These are phyloP conservation scores for Arachnopeziza araneosa DNA, from an alignment of 2,329 filamentous ascomycete genomes.

Conservation along the genomic window DNA sequence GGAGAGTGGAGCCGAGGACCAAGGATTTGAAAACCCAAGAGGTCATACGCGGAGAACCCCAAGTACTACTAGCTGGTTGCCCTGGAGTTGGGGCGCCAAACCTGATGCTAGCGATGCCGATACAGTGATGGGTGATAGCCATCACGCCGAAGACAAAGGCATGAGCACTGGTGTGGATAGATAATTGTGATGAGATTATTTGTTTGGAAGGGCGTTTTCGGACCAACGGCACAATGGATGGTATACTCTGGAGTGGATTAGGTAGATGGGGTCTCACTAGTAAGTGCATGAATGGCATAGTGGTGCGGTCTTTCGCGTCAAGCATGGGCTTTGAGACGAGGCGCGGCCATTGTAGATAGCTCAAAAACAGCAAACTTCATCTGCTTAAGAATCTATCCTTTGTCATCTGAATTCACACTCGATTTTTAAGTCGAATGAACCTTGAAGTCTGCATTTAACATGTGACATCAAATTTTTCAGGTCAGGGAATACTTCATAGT, in stretches of 20 bases:
- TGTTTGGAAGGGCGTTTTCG: background rate
- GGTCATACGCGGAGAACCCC: constrained; percentile 27
- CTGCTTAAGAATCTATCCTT: no score
- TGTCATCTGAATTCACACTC: no score
- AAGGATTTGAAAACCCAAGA: constrained; percentile 26
- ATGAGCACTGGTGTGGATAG: constrained; percentile 1
- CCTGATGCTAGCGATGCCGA: constrained; percentile 7
- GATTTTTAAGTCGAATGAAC: no score
- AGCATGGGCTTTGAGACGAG: background rate
- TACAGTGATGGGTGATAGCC: constrained; percentile 11
- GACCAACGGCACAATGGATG: background rate
- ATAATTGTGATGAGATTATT: background rate
- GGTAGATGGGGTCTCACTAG: background rate
- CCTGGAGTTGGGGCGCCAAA: constrained; percentile 41
- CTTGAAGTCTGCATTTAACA: no score
- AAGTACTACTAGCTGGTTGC: constrained; percentile 41
- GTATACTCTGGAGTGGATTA: background rate
- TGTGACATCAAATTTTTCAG: no score
- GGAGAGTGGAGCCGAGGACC: constrained; percentile 58
- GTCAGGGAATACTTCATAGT: no score
- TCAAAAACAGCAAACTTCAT: no score
- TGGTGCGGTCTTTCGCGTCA: background rate
- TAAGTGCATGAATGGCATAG: background rate
- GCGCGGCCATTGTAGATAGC: no score
- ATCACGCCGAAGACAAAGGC: background rate